Conservation (phyloP, 805 yeast genomes). For the Isabelozyma pseudorhagii region DNA sequence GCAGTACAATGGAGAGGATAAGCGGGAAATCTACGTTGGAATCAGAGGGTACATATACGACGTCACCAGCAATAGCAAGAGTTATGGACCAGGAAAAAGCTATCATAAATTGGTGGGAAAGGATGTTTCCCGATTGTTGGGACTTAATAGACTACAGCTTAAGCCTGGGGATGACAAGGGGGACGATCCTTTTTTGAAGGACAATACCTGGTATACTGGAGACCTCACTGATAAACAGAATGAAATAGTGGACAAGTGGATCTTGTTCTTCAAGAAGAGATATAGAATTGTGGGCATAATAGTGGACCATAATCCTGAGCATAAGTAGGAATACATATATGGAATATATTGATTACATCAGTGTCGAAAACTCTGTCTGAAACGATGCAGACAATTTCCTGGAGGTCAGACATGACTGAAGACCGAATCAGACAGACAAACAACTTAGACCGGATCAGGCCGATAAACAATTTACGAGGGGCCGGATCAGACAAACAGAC, state of each 20-base stretch:
- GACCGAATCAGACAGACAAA: too few relatives aligned
- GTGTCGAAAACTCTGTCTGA: too few relatives aligned
- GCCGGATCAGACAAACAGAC: too few relatives aligned
- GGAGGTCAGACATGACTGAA: too few relatives aligned
- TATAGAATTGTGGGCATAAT: constrained; percentile 36
- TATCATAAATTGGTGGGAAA: constrained; percentile 72
- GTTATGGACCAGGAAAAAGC: constrained; percentile 75
- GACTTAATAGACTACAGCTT: constrained; percentile 47
- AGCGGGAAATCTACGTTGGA: constrained; percentile 58
- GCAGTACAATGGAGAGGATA: constrained; percentile 27
- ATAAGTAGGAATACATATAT: background rate
- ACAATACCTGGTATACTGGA: constrained; percentile 45
- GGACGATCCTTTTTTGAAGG: constrained; percentile 4
- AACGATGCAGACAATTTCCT: too few relatives aligned
- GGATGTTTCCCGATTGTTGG: constrained; percentile 77
- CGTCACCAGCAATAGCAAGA: constrained; percentile 60
- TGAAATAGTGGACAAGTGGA: constrained; percentile 72
- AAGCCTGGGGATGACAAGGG: constrained; percentile 8
- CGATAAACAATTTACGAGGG: too few relatives aligned
- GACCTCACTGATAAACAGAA: constrained; percentile 58
- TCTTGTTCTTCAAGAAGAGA: constrained; percentile 52
- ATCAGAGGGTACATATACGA: constrained; percentile 78
- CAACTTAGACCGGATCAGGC: too few relatives aligned
- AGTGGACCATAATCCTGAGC: constrained; percentile 22
- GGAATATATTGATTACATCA: too few relatives aligned